Evolutionary conservation across 1,284 basidiomycete genomes (phyloP), one percentile per base, ranked within the genome.

Genomic region (Cutaneotrichosporon mucoides): DNA sequence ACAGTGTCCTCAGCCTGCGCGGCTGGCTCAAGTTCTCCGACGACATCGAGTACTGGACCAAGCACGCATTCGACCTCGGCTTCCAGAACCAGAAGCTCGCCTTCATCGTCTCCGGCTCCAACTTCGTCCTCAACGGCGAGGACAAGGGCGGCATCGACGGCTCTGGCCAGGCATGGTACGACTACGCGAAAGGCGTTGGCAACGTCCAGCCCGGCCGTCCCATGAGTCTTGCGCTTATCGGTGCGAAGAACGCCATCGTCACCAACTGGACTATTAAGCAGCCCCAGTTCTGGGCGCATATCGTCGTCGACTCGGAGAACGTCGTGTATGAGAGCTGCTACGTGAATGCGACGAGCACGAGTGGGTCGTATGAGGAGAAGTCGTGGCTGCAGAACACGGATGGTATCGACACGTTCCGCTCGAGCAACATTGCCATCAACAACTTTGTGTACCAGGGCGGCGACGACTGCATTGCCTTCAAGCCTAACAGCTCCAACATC

Each of bases 381-480:
- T 63, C 48, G 66, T 81, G 84, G 64, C 83, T 86, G 1, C 84
- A 83, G 53, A 87, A 87, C 69, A 87, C 60, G n/a, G 66, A 68
- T 50, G 66, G 66, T 24, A 53, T 56, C 60, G 80, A 87, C 68
- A 86, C 84, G 0, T 88, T 83, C 69, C 79, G 83, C 44, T 83
- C 82, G 54, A 79, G 84, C 64, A 76, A 80, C 36, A 73, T 87
- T 40, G 77, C 81, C 4, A 72, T 86, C 44, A 61, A 66, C 40
- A 65, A 68, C 56, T 66, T 69, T 53, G 64, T 71, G 8, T 70
- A 71, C 59, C 70, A 73, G 55, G 72, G 70, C 15, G 85, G 86
- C 9, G 86, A 86, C 67, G 85, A 86, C 69, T 86, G 84, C 64
- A 72, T 86, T n/a, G 84, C 84, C 5, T 82, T 86, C 74, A 86